Evolutionary conservation across 768 basidiomycete genomes (phyloP), one percentile per base, ranked within the genome.

Genomic region (Sporobolomyces roseus): DNA sequence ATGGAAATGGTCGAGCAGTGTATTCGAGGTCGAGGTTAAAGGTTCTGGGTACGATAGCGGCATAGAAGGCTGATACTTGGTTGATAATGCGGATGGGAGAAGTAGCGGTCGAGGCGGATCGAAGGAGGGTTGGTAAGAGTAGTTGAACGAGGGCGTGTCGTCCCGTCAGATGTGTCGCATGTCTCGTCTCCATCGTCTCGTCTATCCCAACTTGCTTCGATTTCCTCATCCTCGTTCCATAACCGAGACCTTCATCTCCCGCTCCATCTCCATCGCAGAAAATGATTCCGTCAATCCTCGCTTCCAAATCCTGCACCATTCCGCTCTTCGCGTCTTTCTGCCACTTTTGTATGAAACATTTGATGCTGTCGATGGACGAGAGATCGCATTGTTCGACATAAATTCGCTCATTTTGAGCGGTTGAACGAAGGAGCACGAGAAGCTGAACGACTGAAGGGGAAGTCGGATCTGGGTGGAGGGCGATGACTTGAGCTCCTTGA

Each of bases 1-100:
- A 83, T 70, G 8, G 82, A 0, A 72, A 70, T 30, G 63, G 49
- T 17, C 68, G 53, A 2, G 76, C 71, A 21, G 75, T 69, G 5
- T 77, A 74, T 13, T 75, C 63, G 77, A 66, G 71, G 70, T 71
- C 73, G 80, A 79, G 70, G 2, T 30, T 76, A 16, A 43, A 79
- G 72, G 83, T 80, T 5, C 80, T 72, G 6, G 84, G 82, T 4
- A 84, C 81, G 0, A 90, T 88, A 2, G 93, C 90, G 3, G 91
- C 87, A 74, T 94, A 96, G 73, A 91, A 90, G 3, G 91, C 91
- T 66, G 92, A 91, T 76, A 93, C 84, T 46, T 92, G 82, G 63
- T 86, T 87, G 76, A 97, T 81, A 71, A 96, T 84, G n/a, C 93
- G 87, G 48, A 96, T 90, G 71, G 71, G 65, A 1, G 68, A 62